A percentile compares a stretch with the other conserved stretches of the same genome.
These are phyloP conservation scores for Cyberlindnera suaveolens DNA, from an alignment of 805 yeast genomes.

Conservation along the genomic window DNA sequence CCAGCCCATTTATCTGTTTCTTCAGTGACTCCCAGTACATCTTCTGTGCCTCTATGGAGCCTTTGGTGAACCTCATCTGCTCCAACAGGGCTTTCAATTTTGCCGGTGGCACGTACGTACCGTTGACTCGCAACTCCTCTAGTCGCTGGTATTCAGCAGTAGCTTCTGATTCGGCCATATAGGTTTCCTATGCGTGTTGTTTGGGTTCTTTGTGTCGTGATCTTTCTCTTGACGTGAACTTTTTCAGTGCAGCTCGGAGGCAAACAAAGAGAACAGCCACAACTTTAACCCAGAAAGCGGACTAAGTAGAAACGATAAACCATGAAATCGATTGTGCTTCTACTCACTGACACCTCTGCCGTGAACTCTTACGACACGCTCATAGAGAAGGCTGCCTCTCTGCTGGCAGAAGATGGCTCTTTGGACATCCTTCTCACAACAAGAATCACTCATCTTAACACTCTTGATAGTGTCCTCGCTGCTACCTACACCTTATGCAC, in stretches of 20 bases:
- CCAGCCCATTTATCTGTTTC: conserved; percentile 38
- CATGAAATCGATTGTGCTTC: conserved; percentile 15
- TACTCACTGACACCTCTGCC: conserved; percentile 12
- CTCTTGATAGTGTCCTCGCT: conserved; percentile 18
- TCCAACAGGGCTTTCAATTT: conserved; percentile 38
- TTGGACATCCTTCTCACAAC: conserved; percentile 17
- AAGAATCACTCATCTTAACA: conserved; percentile 14
- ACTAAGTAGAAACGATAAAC: neutral
- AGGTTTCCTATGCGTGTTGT: no score
- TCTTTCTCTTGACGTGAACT: no score
- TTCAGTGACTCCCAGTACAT: conserved; percentile 51
- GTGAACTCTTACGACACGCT: conserved; percentile 18
- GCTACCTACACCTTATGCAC: conserved; percentile 17
- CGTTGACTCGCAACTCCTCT: conserved; percentile 33
- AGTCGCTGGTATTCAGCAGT: conserved; percentile 32
- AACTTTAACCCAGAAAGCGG: neutral
- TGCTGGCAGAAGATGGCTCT: conserved; percentile 10
- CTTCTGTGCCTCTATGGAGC: conserved; percentile 40
- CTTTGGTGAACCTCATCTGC: conserved; percentile 24
- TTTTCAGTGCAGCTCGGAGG: no score
- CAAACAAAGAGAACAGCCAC: neutral
- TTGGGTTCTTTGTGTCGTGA: no score
- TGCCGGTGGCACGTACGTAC: conserved; percentile 50
- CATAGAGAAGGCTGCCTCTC: conserved; percentile 11
- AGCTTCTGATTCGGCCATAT: neutral